Evolutionary conservation across 1,284 basidiomycete species (phyloP).

Genomic region (Chondrostereum purpureum): DNA sequence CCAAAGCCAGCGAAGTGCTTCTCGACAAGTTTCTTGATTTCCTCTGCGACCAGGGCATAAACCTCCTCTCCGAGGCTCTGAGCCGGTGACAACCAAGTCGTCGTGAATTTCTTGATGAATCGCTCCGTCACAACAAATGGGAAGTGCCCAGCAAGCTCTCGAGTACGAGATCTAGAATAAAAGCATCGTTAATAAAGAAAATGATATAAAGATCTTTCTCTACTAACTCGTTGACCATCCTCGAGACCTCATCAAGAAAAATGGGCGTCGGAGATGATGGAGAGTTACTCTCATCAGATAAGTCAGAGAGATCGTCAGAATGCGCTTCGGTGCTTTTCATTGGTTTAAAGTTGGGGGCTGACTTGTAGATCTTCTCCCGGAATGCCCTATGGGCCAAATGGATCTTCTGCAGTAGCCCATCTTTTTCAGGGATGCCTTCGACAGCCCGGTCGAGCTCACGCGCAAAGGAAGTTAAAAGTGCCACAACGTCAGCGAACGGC

Average conservation of each 20-base stretch:
- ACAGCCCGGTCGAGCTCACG: not conserved
- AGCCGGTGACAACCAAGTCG: conserved; percentile 45
- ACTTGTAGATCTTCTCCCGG: conserved; percentile 26
- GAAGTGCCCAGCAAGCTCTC: conserved; percentile 60
- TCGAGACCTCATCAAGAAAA: conserved; percentile 51
- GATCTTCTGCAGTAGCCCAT: conserved; percentile 35
- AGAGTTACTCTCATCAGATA: not conserved
- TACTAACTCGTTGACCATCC: conserved; percentile 40
- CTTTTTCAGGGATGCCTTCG: conserved; percentile 29
- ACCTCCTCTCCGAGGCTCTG: conserved; percentile 41
- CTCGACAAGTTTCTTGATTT: conserved; percentile 36
- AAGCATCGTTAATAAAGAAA: not conserved
- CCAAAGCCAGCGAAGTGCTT: conserved; percentile 47
- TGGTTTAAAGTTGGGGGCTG: conserved; percentile 32
- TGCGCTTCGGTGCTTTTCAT: too few species aligned
- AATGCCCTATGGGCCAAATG: conserved; percentile 29
- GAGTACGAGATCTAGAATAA: conserved; percentile 48
- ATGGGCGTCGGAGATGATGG: conserved; percentile 23
- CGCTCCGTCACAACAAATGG: conserved; percentile 53
- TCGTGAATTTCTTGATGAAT: conserved; percentile 40
- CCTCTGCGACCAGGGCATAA: conserved; percentile 28
- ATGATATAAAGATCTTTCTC: too few species aligned
- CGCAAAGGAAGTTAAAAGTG: conserved; percentile 14
- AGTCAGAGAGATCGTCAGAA: too few species aligned
- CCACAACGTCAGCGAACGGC: conserved; percentile 17